Base-by-base conservation (phyloP, 495 filamentous ascomycete genomes). In the Penicillium pancosmium region DNA sequence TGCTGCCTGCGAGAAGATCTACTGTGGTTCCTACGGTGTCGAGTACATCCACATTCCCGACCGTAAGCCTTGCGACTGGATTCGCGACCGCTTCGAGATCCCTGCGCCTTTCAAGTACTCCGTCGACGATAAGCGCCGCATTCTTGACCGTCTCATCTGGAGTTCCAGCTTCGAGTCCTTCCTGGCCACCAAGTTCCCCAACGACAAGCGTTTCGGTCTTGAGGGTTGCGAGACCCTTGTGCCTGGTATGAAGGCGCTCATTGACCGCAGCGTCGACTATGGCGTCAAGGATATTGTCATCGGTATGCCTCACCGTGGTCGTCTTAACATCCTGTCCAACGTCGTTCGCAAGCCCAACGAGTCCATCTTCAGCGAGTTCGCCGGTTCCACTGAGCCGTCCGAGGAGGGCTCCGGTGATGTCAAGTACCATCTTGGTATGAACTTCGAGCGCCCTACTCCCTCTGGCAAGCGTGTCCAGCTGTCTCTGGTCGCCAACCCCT, bases 31-130 rank as follows among this genome's bases (percentile, higher is more conserved):
- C 16, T 97, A 96, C 73, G 94, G 94, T 70, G 85, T 97, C 55
- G 94, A 98, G 74, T 98, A 96, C 73, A 97, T 98, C 69, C 94
- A 98, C 77, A 98, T 98, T 58, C 93, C 94, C 46, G 94, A 98
- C 74, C 84, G 95, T 63, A 91, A 93, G 72, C 93, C 97, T 72
- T 98, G 94, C 78, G 94, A 98, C 76, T 98, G 94, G 94, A 85
- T 98, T 56, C 85, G 94, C 60, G 88, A 96, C 73, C 91, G 93
- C 54, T 82, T 97, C 69, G 95, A 98, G 79, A 87, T 98, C 51
- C 93, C 93, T 56, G 83, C 88, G 62, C 91, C 95, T 10, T 98
- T 95, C 82, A 91, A 91, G 75, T 97, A 98, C 81, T 92, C 88
- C 5, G 85, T 94, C 41, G 93, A 98, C 72, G 94, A 98, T 79